phyloP scores from a whole-genome alignment of 108 stramenopile genomes.

The Nitzschia palea region DNA sequence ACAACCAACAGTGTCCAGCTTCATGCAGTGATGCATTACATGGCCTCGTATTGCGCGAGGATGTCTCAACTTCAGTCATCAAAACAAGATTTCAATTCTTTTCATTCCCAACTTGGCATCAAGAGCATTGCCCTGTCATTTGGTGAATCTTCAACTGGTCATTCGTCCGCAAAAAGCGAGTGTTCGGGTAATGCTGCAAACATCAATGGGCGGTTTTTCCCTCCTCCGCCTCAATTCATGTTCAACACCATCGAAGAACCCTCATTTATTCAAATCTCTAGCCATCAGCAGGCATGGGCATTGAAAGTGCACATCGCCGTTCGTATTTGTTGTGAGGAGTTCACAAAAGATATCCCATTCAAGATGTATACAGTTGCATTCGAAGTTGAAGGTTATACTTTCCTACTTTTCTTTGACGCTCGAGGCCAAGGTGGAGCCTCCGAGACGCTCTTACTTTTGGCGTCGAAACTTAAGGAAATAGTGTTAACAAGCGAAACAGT shows the following conservation, averaged over 20 bases:
- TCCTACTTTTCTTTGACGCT: slow-evolving; percentile 17
- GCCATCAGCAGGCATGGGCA: slow-evolving; percentile 46
- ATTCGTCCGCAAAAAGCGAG: neutral
- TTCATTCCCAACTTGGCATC: neutral
- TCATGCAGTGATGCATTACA: slow-evolving; percentile 19
- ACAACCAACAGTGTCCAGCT: slow-evolving; percentile 3
- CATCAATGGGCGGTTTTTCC: slow-evolving; percentile 15
- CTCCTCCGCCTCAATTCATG: slow-evolving; percentile 48
- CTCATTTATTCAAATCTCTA: slow-evolving; percentile 11
- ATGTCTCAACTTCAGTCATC: slow-evolving; percentile 12
- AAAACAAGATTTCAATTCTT: neutral
- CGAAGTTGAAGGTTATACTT: slow-evolving; percentile 20
- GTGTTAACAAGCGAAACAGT: slow-evolving; percentile 3
- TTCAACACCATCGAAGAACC: slow-evolving; percentile 37
- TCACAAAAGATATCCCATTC: slow-evolving; percentile 3
- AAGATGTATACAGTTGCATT: slow-evolving; percentile 9
- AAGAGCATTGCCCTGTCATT: slow-evolving; percentile 1
- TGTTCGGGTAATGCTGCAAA: neutral
- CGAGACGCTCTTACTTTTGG: neutral
- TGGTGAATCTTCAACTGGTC: neutral
- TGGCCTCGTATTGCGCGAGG: slow-evolving; percentile 28
- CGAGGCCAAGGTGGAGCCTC: neutral
- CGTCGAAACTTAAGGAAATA: neutral
- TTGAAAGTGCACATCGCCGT: slow-evolving; percentile 41
- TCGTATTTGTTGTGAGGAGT: neutral